phyloP scores from a whole-genome alignment of 2,329 filamentous ascomycete genomes.

The Pleomassaria siparia region DNA sequence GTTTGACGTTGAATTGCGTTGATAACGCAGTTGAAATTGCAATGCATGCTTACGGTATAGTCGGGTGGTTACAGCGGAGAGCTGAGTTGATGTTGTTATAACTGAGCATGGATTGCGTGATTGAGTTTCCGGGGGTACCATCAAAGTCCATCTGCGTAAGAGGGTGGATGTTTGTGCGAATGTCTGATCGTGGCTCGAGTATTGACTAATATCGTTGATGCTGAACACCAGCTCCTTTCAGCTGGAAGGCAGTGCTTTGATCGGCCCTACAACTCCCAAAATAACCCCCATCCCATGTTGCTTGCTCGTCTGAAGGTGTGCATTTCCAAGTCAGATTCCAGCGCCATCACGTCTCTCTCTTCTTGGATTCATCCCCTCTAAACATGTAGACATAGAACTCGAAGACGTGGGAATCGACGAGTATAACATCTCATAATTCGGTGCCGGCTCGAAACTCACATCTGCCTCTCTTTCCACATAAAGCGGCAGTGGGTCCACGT shows the following conservation, averaged over 20 bases:
- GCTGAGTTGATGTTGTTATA: not conserved
- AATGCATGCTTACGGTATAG: not conserved
- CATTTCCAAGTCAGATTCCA: not conserved
- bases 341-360: not conserved
- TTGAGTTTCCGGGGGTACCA: no score
- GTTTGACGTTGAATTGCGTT: not conserved
- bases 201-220: no score
- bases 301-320: not conserved
- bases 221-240: no score
- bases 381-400: not conserved
- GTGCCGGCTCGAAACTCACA: constrained; percentile 26
- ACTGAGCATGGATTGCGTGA: no score
- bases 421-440: constrained; percentile 33
- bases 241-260: no score
- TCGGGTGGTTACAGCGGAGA: no score
- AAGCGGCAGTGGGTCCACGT: constrained; percentile 32
- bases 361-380: no score
- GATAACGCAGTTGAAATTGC: not conserved
- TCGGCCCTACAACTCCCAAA: no score
- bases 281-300: no score
- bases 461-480: constrained; percentile 31
- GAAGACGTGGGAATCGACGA: constrained; percentile 17
- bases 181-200: no score
- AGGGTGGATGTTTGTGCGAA: no score
- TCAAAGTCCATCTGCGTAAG: no score